Conservation (phyloP, 192 early-diverging fungal species). For the Hyaloraphidium curvatum region DNA sequence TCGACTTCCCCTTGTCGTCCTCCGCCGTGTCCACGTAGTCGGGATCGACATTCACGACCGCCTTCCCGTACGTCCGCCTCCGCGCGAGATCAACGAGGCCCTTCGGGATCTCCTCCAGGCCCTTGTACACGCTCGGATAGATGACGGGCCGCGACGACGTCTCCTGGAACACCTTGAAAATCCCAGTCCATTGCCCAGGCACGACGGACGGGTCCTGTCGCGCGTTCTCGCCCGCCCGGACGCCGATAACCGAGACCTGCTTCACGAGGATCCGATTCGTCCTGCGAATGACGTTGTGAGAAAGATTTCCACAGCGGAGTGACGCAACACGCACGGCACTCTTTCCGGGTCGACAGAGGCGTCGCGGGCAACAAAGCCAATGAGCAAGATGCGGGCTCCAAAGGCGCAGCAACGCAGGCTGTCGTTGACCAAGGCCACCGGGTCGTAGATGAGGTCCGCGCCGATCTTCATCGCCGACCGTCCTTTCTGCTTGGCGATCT, state of each 20-base stretch:
- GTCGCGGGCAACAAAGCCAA: conserved; percentile 2
- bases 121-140: background rate
- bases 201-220: conserved; percentile 1
- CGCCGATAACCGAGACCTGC: background rate
- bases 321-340: too few relatives aligned
- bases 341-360: background rate
- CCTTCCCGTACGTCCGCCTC: background rate
- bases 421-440: background rate
- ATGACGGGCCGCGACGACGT: background rate
- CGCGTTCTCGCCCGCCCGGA: background rate
- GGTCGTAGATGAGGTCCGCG: background rate
- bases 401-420: background rate
- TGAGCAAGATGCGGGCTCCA: background rate
- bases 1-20: too few relatives aligned
- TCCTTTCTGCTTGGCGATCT: background rate
- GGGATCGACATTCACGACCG: background rate
- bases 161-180: background rate
- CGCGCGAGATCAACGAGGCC: conserved; percentile 1
- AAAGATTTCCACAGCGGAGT: too few relatives aligned
- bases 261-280: background rate
- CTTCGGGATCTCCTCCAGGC: background rate
- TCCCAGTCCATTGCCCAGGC: background rate
- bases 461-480: background rate
- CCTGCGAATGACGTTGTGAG: too few relatives aligned
- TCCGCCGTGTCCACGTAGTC: too few relatives aligned